Evolutionary conservation across 257 asterid species (phyloP), one percentile per base, ranked within the genome.

Genomic region (Fraxinus cuspidata): DNA sequence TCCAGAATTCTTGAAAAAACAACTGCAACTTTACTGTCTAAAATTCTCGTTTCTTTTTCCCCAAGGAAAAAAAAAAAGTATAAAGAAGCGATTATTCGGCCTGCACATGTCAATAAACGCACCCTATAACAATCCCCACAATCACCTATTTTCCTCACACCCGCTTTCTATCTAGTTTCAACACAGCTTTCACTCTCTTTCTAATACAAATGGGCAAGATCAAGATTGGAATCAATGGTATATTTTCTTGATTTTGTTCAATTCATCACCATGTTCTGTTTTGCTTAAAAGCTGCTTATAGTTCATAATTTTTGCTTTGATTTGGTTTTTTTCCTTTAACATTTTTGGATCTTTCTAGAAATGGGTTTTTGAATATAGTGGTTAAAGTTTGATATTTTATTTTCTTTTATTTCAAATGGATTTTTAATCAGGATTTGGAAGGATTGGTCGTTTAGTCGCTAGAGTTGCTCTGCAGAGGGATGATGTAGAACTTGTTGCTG

Each of bases 391-490:
- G 11, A 0, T 11, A 2, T 40, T 40, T 40, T 40, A 40, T 40
- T n/a, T n/a, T n/a, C n/a, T n/a, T n/a, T n/a, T n/a, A n/a, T n/a
- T n/a, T 1, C 1, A 9, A 40, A 18, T 0, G 67, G 2, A 12
- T n/a, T 70, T 64, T 2, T 23, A 8, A 25, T 16, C 75, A 94
- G 97, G 98, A 23, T 94, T 94, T 60, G 98, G 98, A 81, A 92
- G 98, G 75, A 94, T 92, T 76, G 98, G 97, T 2, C 97, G 97
- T 76, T 90, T 93, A 94, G 98, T 93, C 4, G 98, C 96, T 0
- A 90, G 98, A 82, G 97, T 93, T 64, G 88, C 94, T 51, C 87
- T 90, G 23, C 97, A 88, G 76, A 92, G 98, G 47, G 95, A 90
- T 40, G 97, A 94, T 80, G 87, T 88, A 8, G 98, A 94, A 74